Conservation (phyloP, 2,329 filamentous ascomycete species). For the Chalaropsis thielavioides region DNA sequence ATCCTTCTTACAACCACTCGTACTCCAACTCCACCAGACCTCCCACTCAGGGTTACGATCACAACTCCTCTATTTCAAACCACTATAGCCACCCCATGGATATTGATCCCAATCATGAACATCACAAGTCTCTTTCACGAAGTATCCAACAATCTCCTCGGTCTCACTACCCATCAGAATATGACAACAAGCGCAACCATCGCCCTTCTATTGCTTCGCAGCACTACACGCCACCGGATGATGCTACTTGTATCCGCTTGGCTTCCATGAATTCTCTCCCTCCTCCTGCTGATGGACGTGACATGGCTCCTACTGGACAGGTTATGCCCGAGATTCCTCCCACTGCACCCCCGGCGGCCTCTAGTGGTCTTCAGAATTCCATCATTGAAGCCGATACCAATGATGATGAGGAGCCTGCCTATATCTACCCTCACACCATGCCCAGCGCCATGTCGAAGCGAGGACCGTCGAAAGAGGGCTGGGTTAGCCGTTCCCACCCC, state of each 20-base stretch:
- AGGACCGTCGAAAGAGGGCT: neutral
- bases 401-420: neutral
- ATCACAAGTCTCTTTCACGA: constrained; percentile 5
- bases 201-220: neutral
- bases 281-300: neutral
- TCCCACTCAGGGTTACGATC: constrained; percentile 7
- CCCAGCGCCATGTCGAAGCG: neutral
- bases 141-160: constrained; percentile 8
- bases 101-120: constrained; percentile 11
- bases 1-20: neutral
- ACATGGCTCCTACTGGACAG: neutral
- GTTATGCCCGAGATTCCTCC: constrained; percentile 10
- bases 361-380: constrained; percentile 1
- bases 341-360: neutral
- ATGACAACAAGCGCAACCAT: constrained; percentile 5
- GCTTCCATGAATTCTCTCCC: neutral
- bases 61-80: constrained; percentile 9
- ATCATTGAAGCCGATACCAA: constrained; percentile 9
- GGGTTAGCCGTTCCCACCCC: neutral
- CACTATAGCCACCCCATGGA: constrained; percentile 3
- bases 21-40: constrained; percentile 5
- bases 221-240: neutral
- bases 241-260: neutral
- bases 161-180: constrained; percentile 5
- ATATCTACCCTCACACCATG: neutral